These are phyloP conservation scores for Helianthus annuus DNA, from an alignment of 129 eudicot genomes.

Conservation along the genomic window HanXRQr2.0-SUNRISE NC_035449.2:3330989-3331488, in stretches of 20 bases:
- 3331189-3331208: conserved; percentile 77
- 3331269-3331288: too few relatives aligned
- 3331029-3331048: background rate
- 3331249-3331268: background rate
- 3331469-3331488: too few relatives aligned
- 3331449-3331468: too few relatives aligned
- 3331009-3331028: background rate
- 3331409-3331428: too few relatives aligned
- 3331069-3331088: background rate
- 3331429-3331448: too few relatives aligned
- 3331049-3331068: background rate
- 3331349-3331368: too few relatives aligned
- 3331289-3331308: too few relatives aligned
- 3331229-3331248: conserved; percentile 13
- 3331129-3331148: conserved; percentile 89
- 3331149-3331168: conserved; percentile 89
- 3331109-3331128: conserved; percentile 79
- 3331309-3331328: too few relatives aligned
- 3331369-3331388: too few relatives aligned
- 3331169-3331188: conserved; percentile 74
- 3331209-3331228: conserved; percentile 46
- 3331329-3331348: too few relatives aligned
- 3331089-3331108: conserved; percentile 62
- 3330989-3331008: background rate
- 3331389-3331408: too few relatives aligned